Percentiles rank a stretch among this genome's conserved stretches.
These are phyloP conservation scores for Diaporthe citrichinensis DNA, from an alignment of 2,329 filamentous ascomycete genomes.

Conservation along the genomic window DNA sequence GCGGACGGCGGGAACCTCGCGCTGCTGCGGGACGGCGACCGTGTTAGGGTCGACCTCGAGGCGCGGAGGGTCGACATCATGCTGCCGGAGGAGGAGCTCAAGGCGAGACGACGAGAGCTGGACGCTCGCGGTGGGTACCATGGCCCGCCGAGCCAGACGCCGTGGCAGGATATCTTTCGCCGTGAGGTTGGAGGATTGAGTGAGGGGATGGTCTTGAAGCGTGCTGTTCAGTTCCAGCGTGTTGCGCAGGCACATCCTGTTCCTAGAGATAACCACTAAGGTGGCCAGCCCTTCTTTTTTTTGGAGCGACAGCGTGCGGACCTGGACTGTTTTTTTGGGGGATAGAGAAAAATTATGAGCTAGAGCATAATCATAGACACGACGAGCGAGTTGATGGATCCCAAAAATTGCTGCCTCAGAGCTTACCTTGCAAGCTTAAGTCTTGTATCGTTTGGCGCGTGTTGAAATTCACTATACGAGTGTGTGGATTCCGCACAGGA, in stretches of 20 bases:
- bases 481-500: too few species aligned
- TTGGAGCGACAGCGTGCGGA: slow-evolving; percentile 36
- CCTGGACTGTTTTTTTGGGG: not conserved
- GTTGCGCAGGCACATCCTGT: slow-evolving; percentile 58
- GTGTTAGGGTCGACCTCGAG: slow-evolving; percentile 63
- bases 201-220: slow-evolving; percentile 62
- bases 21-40: slow-evolving; percentile 64
- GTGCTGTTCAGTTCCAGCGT: slow-evolving; percentile 61
- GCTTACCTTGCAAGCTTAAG: not conserved
- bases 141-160: slow-evolving; percentile 59
- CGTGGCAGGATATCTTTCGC: slow-evolving; percentile 66
- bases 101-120: slow-evolving; percentile 54
- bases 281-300: slow-evolving; percentile 43
- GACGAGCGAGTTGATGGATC: not conserved
- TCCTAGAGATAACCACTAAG: slow-evolving; percentile 61
- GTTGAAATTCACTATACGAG: too few species aligned
- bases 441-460: not conserved
- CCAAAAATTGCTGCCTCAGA: not conserved
- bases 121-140: slow-evolving; percentile 55
- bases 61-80: slow-evolving; percentile 64
- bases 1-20: slow-evolving; percentile 68
- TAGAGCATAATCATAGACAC: slow-evolving; percentile 14
- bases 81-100: slow-evolving; percentile 55
- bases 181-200: slow-evolving; percentile 60
- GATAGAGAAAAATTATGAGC: not conserved